Conservation (phyloP, 2,329 filamentous ascomycete genomes). For the Phialophora macrospora region DNA sequence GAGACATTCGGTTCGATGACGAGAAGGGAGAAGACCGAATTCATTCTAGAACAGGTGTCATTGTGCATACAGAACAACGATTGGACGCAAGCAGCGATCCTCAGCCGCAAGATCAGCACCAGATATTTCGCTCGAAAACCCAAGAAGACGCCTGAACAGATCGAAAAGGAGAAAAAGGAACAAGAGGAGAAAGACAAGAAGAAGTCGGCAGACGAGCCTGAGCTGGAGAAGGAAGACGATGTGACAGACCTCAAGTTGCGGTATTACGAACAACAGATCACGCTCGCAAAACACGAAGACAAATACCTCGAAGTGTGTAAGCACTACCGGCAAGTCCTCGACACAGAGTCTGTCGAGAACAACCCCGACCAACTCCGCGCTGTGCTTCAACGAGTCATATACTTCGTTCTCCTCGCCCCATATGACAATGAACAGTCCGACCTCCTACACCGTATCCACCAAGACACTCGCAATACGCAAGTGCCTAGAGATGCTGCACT, state of each 20-base stretch:
- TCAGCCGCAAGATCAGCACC: constrained; percentile 96
- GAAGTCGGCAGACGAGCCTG: constrained; percentile 74
- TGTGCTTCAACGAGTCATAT: constrained; percentile 91
- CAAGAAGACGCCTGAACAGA: constrained; percentile 85
- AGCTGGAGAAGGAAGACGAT: constrained; percentile 76
- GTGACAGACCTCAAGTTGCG: constrained; percentile 94
- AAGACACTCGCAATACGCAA: constrained; percentile 78
- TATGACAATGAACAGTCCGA: constrained; percentile 99
- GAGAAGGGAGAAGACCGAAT: constrained; percentile 95
- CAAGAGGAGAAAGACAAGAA: constrained; percentile 82
- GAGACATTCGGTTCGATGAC: constrained; percentile 99
- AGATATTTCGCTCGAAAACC: constrained; percentile 87
- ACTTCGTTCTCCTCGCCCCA: constrained; percentile 93
- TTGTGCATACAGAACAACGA: constrained; percentile 95
- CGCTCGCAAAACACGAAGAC: constrained; percentile 91
- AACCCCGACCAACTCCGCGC: constrained; percentile 83
- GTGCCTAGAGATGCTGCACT: constrained; percentile 82
- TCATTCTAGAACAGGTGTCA: constrained; percentile 91
- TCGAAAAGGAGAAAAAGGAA: constrained; percentile 89
- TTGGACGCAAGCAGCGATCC: constrained; percentile 92
- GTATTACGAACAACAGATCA: constrained; percentile 98
- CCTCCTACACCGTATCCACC: constrained; percentile 88
- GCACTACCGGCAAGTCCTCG: constrained; percentile 93
- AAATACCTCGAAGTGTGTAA: constrained; percentile 99
- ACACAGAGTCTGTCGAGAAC: constrained; percentile 93